Evolutionary conservation across 371 early-diverging fungal species (phyloP).

Genomic region (Gilbertella persicaria): DNA sequence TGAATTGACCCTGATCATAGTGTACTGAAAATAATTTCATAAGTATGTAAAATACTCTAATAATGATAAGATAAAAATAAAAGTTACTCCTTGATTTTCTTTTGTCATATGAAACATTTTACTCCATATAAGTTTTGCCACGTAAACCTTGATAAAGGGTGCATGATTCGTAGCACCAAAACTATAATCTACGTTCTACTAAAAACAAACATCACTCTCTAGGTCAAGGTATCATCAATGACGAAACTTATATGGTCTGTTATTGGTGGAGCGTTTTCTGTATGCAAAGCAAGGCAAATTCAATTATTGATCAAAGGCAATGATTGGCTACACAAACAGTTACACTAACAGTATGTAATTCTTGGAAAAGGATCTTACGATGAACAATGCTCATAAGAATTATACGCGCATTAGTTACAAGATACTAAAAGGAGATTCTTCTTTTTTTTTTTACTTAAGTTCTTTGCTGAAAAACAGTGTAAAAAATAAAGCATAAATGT

Average conservation of each 20-base stretch:
- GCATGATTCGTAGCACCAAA: not conserved
- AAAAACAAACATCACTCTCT: not conserved
- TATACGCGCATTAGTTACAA: not conserved
- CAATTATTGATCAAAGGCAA: not conserved
- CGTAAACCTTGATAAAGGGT: not conserved
- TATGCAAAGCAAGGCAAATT: not conserved
- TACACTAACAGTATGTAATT: not conserved
- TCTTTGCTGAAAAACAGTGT: no score
- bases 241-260: slow-evolving; percentile 7
- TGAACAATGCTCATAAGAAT: not conserved
- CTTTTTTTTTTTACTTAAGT: not conserved
- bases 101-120: not conserved
- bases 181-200: not conserved
- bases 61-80: no score
- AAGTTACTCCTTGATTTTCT: not conserved
- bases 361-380: not conserved
- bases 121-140: not conserved
- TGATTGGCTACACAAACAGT: slow-evolving; percentile 10
- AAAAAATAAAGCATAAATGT: not conserved
- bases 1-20: no score
- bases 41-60: no score
- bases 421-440: no score
- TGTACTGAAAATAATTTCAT: no score
- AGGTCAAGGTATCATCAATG: not conserved
- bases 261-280: slow-evolving; percentile 5